Base-by-base conservation (phyloP, 331 rosid genomes). In the Malus hybrid region DNA sequence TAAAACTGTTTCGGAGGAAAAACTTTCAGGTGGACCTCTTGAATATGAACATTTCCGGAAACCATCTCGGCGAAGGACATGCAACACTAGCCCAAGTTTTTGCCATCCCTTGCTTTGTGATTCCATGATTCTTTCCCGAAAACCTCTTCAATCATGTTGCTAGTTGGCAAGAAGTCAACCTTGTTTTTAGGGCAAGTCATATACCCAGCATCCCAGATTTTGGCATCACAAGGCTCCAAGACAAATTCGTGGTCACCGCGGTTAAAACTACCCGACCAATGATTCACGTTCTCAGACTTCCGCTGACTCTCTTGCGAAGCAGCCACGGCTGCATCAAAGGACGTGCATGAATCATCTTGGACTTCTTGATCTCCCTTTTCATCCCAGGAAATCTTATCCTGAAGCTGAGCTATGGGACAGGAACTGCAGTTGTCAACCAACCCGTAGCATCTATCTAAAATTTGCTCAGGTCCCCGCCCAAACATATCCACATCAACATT, bases 91-190 rank as follows among this genome's bases (percentile, higher is more conserved):
- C 83, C 84, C 86, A 81, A 74, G 71, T 56, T 83, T 79, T 82
- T 76, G 78, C 84, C 91, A 80, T 87, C 83, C 76, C 86, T 79
- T 79, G 83, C 78, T 86, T 86, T 83, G 81, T 54, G 67, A 62
- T 80, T 64, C 76, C 79, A 44, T 5, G 81, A 70, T 65, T 83
- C 96, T 70, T 87, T 90, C 55, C 97, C 97, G 74, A 90, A 94
- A 79, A 92, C 90, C 87, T 94, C 99, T 83, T 90, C 90, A 64
- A 92, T 94, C 99, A 92, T 90, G 82, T 85, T 88, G 86, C 97
- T 83, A 36, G 97, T 94, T 24, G 99, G 92, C 78, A 90, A 85
- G 55, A 92, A 84, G 79, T 92, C 97, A 70, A 92, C 86, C 85
- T 87, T 83, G 63, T 56, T 83, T 68, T 83, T 79, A 0, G 88